phyloP scores from a whole-genome alignment of 2,329 filamentous ascomycete genomes.

The Fusarium udum region DNA sequence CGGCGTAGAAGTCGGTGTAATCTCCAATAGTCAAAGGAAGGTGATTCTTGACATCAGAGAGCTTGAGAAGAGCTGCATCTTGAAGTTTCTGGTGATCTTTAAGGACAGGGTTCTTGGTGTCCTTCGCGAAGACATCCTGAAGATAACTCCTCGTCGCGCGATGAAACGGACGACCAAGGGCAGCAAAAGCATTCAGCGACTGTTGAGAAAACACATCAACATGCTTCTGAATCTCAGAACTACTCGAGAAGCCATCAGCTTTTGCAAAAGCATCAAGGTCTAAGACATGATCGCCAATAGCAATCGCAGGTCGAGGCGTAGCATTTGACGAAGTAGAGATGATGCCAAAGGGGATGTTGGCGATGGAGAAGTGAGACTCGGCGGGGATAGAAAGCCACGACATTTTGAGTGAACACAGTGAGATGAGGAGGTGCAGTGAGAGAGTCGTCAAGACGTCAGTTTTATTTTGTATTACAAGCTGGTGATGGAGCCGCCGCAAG shows the following conservation, averaged over 20 bases:
- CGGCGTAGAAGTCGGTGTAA: constrained; percentile 87
- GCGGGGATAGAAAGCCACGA: constrained; percentile 49
- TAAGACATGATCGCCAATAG: constrained; percentile 77
- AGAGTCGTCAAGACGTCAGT: not conserved
- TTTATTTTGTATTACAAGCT: constrained; percentile 12
- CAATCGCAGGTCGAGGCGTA: constrained; percentile 71
- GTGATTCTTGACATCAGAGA: constrained; percentile 68
- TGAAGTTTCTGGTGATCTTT: constrained; percentile 50
- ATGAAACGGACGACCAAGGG: constrained; percentile 73
- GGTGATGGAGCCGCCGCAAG: constrained; percentile 27
- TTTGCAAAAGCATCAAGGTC: constrained; percentile 72
- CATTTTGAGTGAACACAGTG: constrained; percentile 7
- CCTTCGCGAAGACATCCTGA: constrained; percentile 65
- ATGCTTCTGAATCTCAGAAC: constrained; percentile 41
- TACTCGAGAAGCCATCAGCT: constrained; percentile 51
- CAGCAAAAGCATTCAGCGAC: constrained; percentile 49
- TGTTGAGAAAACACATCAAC: constrained; percentile 40
- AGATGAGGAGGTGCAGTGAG: not conserved
- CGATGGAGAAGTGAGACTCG: constrained; percentile 59
- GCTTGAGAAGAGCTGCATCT: constrained; percentile 42
- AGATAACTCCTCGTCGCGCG: constrained; percentile 76
- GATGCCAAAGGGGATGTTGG: constrained; percentile 86
- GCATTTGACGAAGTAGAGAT: constrained; percentile 70
- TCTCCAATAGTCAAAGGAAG: constrained; percentile 81
- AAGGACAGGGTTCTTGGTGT: constrained; percentile 56